Evolutionary conservation across 176 grass and related monocot species (phyloP), one percentile per base, ranked within the genome.

Genomic region (Neostapfia colusana): DNA sequence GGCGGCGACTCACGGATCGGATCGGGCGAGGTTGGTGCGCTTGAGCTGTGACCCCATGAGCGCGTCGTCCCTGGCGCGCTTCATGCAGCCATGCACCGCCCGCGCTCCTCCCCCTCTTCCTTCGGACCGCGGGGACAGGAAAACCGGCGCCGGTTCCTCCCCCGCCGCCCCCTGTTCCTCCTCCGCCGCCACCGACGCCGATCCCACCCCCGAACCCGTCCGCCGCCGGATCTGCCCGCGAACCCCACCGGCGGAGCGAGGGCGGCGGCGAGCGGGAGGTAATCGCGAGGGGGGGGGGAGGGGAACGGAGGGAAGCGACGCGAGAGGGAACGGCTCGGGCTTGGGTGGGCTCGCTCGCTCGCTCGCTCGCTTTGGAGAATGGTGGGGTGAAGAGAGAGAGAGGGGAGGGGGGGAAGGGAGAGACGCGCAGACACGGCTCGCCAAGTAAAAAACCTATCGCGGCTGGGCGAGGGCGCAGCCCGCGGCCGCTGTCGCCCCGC

Each of bases 1-100:
- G 78, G 50, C 25, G 65, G 60, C 4, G 75, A 73, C 95, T 92
- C 89, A 99, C 95, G 92, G 95, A 99, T 99, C 95, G 85, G 87
- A 86, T 79, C 89, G 91, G 69, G 81, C 85, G 41, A 90, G 65
- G 85, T 79, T 82, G 57, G 89, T 83, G 11, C 89, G 85, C 70
- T 91, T 93, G 63, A 95, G 89, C 79, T 93, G 95, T 4, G 91
- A 93, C 76, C 91, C 89, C 83, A 91, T 90, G 76, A 86, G 84
- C 58, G 81, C 79, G 87, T 91, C 91, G 51, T 92, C 87, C 81
- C 87, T 79, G 21, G 83, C 78, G 26, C 83, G 78, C 75, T 88
- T 88, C 85, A 87, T 84, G 73, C 41, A 79, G 66, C 95, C 80
- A 83, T 84, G 65, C 68, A 91, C 73, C 54, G 68, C 20, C 75